These are phyloP conservation scores for Polytolypa hystricis DNA, from an alignment of 2,329 filamentous ascomycete species.

Conservation along the genomic window DNA sequence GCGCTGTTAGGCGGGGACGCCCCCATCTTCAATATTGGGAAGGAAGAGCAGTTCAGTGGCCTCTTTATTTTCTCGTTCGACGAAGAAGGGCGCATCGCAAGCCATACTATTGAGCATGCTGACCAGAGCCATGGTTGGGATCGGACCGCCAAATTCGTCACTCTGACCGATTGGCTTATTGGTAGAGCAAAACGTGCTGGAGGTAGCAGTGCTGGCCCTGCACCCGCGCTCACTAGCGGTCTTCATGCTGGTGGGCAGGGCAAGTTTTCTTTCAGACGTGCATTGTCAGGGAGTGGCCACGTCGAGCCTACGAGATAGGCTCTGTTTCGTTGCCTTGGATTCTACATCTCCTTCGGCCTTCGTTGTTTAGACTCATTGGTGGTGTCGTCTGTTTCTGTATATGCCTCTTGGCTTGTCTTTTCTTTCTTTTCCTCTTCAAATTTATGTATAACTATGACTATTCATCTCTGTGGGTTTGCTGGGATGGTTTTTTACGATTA, in stretches of 20 bases:
- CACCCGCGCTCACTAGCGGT: conserved; percentile 4
- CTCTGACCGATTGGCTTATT: conserved; percentile 86
- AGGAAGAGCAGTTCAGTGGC: conserved; percentile 71
- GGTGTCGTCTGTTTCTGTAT: no score
- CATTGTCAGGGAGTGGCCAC: no score
- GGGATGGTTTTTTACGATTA: no score
- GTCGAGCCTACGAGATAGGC: no score
- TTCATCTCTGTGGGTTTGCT: no score
- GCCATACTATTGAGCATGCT: conserved; percentile 88
- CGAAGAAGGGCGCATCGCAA: conserved; percentile 66
- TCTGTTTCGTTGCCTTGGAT: no score
- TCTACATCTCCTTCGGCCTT: no score
- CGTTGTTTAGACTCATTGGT: no score
- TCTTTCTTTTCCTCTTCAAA: background rate
- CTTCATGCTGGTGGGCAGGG: background rate
- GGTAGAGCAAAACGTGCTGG: conserved; percentile 55
- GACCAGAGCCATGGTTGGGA: conserved; percentile 78
- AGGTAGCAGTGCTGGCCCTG: conserved; percentile 11
- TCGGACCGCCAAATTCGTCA: conserved; percentile 72
- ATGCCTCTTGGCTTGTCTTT: no score
- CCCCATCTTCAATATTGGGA: conserved; percentile 39
- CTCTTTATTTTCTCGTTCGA: conserved; percentile 96
- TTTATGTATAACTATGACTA: background rate
- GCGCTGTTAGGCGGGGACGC: conserved; percentile 43
- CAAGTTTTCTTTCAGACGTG: background rate